Base-by-base conservation (phyloP, 176 grass and related monocot genomes). In the Tillandsia leiboldiana region DNA sequence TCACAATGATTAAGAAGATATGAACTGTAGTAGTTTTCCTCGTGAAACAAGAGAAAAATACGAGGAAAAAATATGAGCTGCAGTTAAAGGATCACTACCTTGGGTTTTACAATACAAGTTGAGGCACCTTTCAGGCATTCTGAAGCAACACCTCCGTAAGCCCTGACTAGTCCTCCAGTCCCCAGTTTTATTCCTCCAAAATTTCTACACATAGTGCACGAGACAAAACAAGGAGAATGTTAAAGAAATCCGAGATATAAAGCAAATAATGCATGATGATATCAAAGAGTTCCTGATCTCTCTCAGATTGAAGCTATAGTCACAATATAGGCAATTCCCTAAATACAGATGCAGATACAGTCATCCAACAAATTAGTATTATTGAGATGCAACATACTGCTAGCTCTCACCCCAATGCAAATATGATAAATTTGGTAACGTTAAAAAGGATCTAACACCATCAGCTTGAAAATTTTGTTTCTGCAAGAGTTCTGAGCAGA, bases 171-270 rank as follows among this genome's bases (percentile, higher is more conserved):
- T 17, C 94, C 94, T 59, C 89, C 89, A 8, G 89, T 93, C 74
- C 89, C 89, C 51, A 99, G 71, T 79, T 93, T 93, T 83, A 99
- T 99, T 76, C 94, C 94, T 80, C 87, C 87, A 61, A 99, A 99
- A 77, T 99, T 83, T 82, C 89, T 93, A 75, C 49, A 69, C 65
- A 13, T 22, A 65, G 49, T 26, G 75, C 69, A 75, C 49, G n/a
- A 69, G 11, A 69, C 7, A 9, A 63, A 61, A 12, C 9, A 79
- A 49, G 18, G 42, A 51, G 11, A 70, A 67, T 71, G 27, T 68
- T 15, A 51, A 18, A 22, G 56, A 1, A 50, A 9, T 20, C 11
- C 2, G 22, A 59, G n/a, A 59, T 14, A 20, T 14, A 18, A 59
- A 17, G 54, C 14, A 14, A 59, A 59, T 8, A 14, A 59, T 20